A percentile compares a stretch with the other conserved stretches of the same genome.
phyloP scores from a whole-genome alignment of 176 grass and related monocot genomes.

The Themeda triandra region DNA sequence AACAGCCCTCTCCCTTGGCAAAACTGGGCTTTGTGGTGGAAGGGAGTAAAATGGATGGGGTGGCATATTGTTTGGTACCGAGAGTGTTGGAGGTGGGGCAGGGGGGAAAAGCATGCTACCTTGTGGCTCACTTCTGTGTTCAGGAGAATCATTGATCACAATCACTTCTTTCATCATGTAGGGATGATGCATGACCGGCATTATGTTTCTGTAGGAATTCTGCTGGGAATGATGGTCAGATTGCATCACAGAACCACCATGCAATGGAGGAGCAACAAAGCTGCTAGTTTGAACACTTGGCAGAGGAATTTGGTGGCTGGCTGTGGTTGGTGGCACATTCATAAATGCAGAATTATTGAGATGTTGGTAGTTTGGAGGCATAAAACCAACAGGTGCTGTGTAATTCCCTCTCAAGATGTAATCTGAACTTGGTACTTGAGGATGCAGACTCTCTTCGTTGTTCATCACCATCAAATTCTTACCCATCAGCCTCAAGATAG shows the following conservation, averaged over 20 bases:
- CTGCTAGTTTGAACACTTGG: constrained; percentile 35
- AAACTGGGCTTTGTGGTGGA: constrained; percentile 51
- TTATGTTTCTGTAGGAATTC: constrained; percentile 33
- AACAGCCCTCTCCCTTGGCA: constrained; percentile 40
- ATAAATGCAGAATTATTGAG: constrained; percentile 45
- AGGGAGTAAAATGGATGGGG: constrained; percentile 54
- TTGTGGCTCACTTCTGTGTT: constrained; percentile 43
- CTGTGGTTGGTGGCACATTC: constrained; percentile 17
- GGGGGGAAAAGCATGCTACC: constrained; percentile 29
- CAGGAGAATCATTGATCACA: constrained; percentile 58
- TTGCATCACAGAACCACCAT: constrained; percentile 35
- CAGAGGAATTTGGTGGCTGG: constrained; percentile 37
- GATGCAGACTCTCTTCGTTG: constrained; percentile 66
- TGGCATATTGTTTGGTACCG: constrained; percentile 26
- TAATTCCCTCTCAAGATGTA: constrained; percentile 42
- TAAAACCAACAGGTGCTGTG: constrained; percentile 46
- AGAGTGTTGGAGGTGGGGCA: constrained; percentile 27
- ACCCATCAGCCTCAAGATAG: constrained; percentile 87
- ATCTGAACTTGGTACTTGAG: constrained; percentile 48
- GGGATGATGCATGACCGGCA: constrained; percentile 33
- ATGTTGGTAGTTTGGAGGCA: constrained; percentile 44
- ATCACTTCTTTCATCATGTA: constrained; percentile 74
- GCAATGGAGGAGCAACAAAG: constrained; percentile 33
- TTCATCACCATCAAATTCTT: constrained; percentile 92
- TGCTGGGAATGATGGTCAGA: constrained; percentile 35